Evolutionary conservation across 129 eudicot species (phyloP), one percentile per base, ranked within the genome.

Genomic region (Logfia minima): DNA sequence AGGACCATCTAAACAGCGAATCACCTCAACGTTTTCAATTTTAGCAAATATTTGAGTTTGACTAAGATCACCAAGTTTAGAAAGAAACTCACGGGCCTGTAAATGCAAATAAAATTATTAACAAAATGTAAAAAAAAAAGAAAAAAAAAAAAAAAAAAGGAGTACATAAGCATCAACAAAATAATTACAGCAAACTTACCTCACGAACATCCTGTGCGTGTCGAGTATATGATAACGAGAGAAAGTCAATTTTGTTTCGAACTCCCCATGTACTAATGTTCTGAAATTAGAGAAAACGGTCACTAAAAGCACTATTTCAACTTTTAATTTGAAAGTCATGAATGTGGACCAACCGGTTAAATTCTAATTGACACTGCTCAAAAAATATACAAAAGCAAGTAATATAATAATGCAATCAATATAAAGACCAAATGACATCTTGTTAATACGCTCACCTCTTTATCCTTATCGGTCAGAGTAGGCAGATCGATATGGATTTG

Each of bases 41-140:
- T 93, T 93, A 22, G 98, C 98, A 79, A 85, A 91, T 14, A 93
- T 93, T 77, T 91, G 98, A 32, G 96, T 93, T 83, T 93, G 98
- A 72, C 93, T 87, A 31, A 93, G 86, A 77, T 93, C 98, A 67
- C 97, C 96, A 53, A 84, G 86, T 81, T 83, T 91, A 13, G 97
- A 83, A 53, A 93, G 83, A 68, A 67, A 91, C 5, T 89, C 89
- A 41, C 98, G 98, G 35, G 98, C 97, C 98, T 93, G 86, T 69
- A 83, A 45, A 21, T 67, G 76, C 80, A 66, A 35, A 77, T 34
- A 41, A 32, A 68, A 74, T 64, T 19, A 72, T 34, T 79, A 72
- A 41, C 68, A 52, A 18, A 14, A 67, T 48, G 28, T 75, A 66
- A 35, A 24, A 5, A 70, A 29, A 23, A 68, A 22, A 32, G 2